Evolutionary conservation across 306 rosid species (phyloP).

Genomic region (Vigna radiata): DNA sequence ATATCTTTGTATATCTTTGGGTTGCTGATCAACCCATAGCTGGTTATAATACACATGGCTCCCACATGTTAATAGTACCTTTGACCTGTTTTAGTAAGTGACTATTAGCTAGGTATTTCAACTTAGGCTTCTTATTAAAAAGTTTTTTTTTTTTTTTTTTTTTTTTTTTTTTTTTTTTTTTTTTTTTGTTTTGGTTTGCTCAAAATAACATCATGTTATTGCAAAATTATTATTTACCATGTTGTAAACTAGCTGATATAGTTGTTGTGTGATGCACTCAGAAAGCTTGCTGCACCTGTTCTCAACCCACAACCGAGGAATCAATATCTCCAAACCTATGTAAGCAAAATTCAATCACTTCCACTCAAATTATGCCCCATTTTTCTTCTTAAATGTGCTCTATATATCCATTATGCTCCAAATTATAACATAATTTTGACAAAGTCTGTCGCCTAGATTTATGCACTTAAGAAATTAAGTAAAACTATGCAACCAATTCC

Average conservation of each 20-base stretch:
- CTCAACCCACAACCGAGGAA: slow-evolving; percentile 79
- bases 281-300: slow-evolving; percentile 91
- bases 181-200: no score
- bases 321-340: slow-evolving; percentile 89
- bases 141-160: neutral
- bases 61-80: slow-evolving; percentile 18
- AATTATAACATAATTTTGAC: slow-evolving; percentile 4
- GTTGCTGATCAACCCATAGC: slow-evolving; percentile 29
- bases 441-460: neutral
- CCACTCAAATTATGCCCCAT: slow-evolving; percentile 6
- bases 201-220: no score
- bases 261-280: slow-evolving; percentile 48
- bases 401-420: neutral
- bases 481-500: neutral
- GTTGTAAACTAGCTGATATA: slow-evolving; percentile 39
- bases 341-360: slow-evolving; percentile 55
- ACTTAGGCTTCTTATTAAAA: neutral
- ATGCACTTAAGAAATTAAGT: neutral
- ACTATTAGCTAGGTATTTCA: slow-evolving; percentile 19
- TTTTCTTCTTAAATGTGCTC: neutral
- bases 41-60: slow-evolving; percentile 26
- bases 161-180: no score
- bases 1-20: neutral
- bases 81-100: slow-evolving; percentile 17
- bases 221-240: no score